Conservation (phyloP, 768 basidiomycete species). For the Lactarius hengduanensis region DNA sequence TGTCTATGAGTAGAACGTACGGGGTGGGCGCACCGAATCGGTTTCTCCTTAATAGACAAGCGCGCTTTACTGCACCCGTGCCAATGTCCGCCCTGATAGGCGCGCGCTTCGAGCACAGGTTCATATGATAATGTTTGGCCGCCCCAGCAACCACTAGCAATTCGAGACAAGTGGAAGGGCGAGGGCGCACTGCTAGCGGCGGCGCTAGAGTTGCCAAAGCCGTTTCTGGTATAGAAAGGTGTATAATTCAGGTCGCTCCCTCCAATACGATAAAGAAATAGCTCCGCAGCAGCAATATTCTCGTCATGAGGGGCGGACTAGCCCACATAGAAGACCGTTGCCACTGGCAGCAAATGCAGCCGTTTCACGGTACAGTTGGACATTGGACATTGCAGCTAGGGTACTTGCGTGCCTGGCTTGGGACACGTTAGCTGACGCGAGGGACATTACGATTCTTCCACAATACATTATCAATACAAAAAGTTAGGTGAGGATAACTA, state of each 20-base stretch:
- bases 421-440: no score
- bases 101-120: not conserved
- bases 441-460: not conserved
- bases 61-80: no score
- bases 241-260: not conserved
- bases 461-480: slow-evolving; percentile 28
- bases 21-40: not conserved
- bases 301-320: not conserved
- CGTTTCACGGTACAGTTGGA: not conserved
- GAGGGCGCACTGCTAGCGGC: not conserved
- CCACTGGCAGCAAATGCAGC: not conserved
- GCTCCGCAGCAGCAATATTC: not conserved
- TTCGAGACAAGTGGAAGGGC: not conserved
- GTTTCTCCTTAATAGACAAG: no score
- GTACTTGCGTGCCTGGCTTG: not conserved
- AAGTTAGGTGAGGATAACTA: slow-evolving; percentile 13
- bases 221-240: not conserved
- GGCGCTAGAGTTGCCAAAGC: slow-evolving; percentile 1
- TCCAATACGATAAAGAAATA: slow-evolving; percentile 1
- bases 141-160: not conserved
- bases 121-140: not conserved
- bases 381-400: not conserved
- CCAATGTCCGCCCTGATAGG: not conserved
- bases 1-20: not conserved
- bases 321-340: slow-evolving; percentile 6